Conservation (phyloP, 1,284 basidiomycete species). For the Moniliophthora roreri region DNA sequence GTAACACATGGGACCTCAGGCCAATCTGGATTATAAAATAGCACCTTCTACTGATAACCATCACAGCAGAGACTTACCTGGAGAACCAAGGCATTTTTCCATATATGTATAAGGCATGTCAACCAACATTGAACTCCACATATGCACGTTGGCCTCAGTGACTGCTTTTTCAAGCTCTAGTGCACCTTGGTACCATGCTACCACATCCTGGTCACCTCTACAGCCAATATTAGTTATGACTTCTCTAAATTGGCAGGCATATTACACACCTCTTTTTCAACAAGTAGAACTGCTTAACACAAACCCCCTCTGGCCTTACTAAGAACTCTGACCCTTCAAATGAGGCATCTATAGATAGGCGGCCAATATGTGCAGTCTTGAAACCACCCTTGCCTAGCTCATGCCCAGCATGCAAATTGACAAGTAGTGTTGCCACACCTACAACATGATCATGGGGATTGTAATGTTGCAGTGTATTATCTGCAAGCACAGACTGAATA, state of each 20-base stretch:
- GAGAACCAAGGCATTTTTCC: not conserved
- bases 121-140: constrained; percentile 1
- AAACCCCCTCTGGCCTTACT: not conserved
- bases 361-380: not conserved
- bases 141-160: constrained; percentile 4
- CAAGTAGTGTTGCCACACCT: too few relatives aligned
- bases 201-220: not conserved
- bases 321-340: not conserved
- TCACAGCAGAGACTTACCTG: not conserved
- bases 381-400: not conserved
- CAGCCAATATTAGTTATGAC: not conserved
- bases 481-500: too few relatives aligned
- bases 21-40: not conserved
- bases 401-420: not conserved
- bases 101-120: constrained; percentile 2
- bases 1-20: not conserved
- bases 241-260: not conserved
- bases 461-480: too few relatives aligned
- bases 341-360: not conserved
- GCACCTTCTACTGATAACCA: not conserved
- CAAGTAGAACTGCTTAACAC: not conserved
- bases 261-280: not conserved
- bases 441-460: too few relatives aligned
- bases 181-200: not conserved
- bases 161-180: not conserved